Conservation (phyloP, 768 basidiomycete species). For the Hydnomerulius pinastri region DNA sequence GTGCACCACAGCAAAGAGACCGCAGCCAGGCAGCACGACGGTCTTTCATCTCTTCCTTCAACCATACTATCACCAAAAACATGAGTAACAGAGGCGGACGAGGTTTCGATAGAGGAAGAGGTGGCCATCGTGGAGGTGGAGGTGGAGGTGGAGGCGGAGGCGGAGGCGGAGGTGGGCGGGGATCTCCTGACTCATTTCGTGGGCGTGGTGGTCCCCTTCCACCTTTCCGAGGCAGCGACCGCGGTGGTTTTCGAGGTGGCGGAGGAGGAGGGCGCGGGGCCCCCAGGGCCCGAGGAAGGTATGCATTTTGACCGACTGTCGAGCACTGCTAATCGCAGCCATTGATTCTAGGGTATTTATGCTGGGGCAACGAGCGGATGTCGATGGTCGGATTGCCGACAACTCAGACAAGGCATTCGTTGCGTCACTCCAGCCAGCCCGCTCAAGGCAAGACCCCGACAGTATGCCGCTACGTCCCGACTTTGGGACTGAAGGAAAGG, state of each 20-base stretch:
- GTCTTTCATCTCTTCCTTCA: neutral
- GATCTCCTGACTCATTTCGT: conserved; percentile 25
- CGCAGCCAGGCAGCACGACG: neutral
- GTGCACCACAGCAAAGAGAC: conserved; percentile 5
- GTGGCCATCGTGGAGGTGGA: conserved; percentile 29
- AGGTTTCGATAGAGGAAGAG: conserved; percentile 42
- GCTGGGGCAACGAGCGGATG: conserved; percentile 40
- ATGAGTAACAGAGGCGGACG: conserved; percentile 43
- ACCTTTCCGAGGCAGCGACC: conserved; percentile 29
- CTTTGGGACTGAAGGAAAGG: conserved; percentile 44
- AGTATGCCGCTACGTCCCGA: conserved; percentile 50
- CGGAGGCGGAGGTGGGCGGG: conserved; percentile 36
- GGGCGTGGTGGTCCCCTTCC: conserved; percentile 29
- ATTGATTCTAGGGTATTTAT: conserved; percentile 40
- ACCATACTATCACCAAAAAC: neutral
- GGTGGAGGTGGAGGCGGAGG: conserved; percentile 33
- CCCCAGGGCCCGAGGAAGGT: conserved; percentile 45
- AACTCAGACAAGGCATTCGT: conserved; percentile 46
- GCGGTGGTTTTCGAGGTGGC: conserved; percentile 29
- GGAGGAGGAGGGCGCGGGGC: conserved; percentile 30
- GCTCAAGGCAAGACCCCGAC: conserved; percentile 18
- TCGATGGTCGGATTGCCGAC: conserved; percentile 54
- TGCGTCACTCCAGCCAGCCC: conserved; percentile 31
- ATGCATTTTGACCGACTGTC: conserved; percentile 11
- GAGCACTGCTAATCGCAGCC: neutral